Base-by-base conservation (phyloP, 768 basidiomycete species). In the Amyloporia xantha region DNA sequence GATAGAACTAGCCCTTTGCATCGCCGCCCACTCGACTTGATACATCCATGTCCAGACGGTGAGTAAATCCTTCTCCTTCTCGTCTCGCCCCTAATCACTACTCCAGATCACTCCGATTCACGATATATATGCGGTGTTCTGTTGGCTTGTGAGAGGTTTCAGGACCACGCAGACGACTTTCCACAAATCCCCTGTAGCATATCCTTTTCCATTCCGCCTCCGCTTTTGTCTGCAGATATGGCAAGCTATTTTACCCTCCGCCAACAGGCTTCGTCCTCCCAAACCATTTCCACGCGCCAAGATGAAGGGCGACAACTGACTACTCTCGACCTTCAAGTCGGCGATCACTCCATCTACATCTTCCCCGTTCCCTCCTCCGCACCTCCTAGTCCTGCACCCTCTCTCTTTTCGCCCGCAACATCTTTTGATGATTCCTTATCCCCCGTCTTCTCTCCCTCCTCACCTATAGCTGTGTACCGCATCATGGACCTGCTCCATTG, bases 281-380 rank as follows among this genome's bases (percentile, higher is more conserved):
- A 27, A 19, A 44, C 20, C 10, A 25, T 26, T 3, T 20, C 13
- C 12, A 25, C 39, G 12, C 17, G 13, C 24, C 17, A 27, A 5
- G 11, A 48, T 4, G n/a, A 17, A 27, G 43, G 30, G n/a, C 43
- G 25, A 9, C 26, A 30, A 5, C 47, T 48, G 5, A 15, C 47
- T 3, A 40, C 28, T 4, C 37, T 48, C 15, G 26, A 39, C 26
- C 21, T 48, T n/a, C 38, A 48, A 37, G 6, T 41, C 23, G 47
- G 47, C 20, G 54, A 60, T 15, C 39, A 48, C 11, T 58, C 61
- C 20, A 56, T 60, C 20, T 62, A 62, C 52, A 56, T 62, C 26
- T 62, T 62, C 20, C 61, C 61, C 4, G 59, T 44, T 19, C 61
- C 61, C 1, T 47, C 61, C 9, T 58, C 61, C 15, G 35, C 44